Base-by-base conservation (phyloP, 257 asterid species). In the Gentiana macrophylla region DNA sequence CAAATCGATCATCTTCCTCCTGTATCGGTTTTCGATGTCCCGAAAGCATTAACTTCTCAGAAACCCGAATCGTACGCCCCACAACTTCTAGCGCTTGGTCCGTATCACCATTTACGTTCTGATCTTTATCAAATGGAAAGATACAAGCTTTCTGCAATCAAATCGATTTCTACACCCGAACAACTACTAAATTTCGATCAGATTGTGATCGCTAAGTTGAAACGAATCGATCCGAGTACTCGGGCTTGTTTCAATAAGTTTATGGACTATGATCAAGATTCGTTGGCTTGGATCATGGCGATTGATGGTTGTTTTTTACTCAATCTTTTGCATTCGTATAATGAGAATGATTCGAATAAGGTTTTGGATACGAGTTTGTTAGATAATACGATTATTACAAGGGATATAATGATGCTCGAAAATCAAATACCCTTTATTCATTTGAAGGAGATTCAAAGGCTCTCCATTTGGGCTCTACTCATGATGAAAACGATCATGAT, bases 11-110 rank as follows among this genome's bases (percentile, higher is more conserved):
- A 57, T 56, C 67, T 70, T 44, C 72, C 75, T 44, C 65, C 72
- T 1, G 64, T 67, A 3, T 72, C 65, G 8, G 77, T 80, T 2
- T 79, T 72, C 9, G 61, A 51, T 1, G 76, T 80, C 12, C 84
- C 87, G 1, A 66, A 50, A 52, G 53, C 67, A 11, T 32, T 77
- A 32, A 58, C 37, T 15, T 53, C 49, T 13, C 64, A 71, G 0
- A 70, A 77, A 37, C 82, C 74, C 55, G 78, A 80, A 48, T 77
- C 76, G 6, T n/a, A 74, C 50, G 9, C 65, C 8, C 87, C 84
- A 45, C 81, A 65, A 37, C 49, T 49, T 7, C 13, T 77, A 0
- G 77, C 78, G 1, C 56, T 80, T 12, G 84, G 87, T 12, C 84
- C 84, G 0, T 80, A 74, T 57, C 87, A 77, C 52, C 84, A 75